These are phyloP conservation scores for Tylopilus felleus DNA, from an alignment of 768 basidiomycete species.

Conservation along the genomic window DNA sequence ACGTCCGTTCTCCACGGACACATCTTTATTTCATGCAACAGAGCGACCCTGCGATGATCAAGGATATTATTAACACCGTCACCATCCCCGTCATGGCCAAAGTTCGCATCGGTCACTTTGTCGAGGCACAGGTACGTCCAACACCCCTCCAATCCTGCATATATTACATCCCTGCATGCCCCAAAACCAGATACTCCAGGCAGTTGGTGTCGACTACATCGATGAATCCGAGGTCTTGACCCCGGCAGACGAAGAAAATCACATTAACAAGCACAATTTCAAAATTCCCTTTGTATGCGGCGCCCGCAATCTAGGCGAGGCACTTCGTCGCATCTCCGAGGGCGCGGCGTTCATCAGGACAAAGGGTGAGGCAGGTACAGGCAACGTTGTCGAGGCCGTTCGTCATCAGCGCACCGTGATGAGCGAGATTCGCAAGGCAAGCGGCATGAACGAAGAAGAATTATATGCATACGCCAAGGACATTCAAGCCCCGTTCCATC, in stretches of 20 bases:
- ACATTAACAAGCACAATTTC: constrained; percentile 95
- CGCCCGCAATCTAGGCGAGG: constrained; percentile 92
- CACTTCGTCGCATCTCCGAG: constrained; percentile 92
- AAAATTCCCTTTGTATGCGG: constrained; percentile 97
- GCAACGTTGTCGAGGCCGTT: constrained; percentile 92
- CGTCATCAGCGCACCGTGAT: constrained; percentile 84
- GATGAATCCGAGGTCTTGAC: constrained; percentile 95
- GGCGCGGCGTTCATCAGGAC: constrained; percentile 99
- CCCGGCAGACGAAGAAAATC: constrained; percentile 92
- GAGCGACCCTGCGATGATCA: constrained; percentile 97
- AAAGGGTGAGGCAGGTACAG: constrained; percentile 90
- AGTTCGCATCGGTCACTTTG: constrained; percentile 95
- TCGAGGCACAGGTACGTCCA: constrained; percentile 79
- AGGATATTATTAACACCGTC: constrained; percentile 89
- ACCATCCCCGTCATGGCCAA: constrained; percentile 98
- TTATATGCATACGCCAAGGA: constrained; percentile 92
- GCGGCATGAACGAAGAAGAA: constrained; percentile 92
- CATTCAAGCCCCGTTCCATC: constrained; percentile 88
- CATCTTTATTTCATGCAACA: constrained; percentile 21
- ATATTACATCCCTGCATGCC: not conserved
- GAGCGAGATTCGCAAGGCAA: constrained; percentile 79
- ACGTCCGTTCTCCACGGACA: not conserved
- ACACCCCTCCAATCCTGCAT: too few species aligned
- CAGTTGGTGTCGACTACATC: constrained; percentile 93
- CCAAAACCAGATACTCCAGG: constrained; percentile 75